Conservation (phyloP, 768 basidiomycete genomes). For the Phlebiopsis gigantea region DNA sequence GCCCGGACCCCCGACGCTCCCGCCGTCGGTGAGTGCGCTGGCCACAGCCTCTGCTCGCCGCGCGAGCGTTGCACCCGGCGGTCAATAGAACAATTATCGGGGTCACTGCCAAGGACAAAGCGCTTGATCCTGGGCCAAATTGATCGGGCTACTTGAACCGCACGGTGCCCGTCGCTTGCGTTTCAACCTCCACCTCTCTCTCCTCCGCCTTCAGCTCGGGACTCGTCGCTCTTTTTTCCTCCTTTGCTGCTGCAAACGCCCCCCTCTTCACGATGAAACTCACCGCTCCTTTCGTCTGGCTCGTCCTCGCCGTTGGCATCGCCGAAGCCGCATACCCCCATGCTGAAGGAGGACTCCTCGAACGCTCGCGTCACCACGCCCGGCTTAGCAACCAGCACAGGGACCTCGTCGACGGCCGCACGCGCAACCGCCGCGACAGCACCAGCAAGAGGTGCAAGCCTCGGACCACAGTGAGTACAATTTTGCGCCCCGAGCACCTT, state of each 20-base stretch:
- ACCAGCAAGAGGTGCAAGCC: conserved; percentile 11
- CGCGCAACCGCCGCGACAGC: not conserved
- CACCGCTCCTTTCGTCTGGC: conserved; percentile 34
- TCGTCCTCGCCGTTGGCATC: conserved; percentile 23
- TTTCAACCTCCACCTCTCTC: not conserved
- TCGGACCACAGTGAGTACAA: conserved; percentile 1
- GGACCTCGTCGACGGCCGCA: conserved; percentile 1
- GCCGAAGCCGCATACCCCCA: conserved; percentile 30
- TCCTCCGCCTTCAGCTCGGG: conserved; percentile 2
- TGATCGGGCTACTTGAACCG: conserved; percentile 7
- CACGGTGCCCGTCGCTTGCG: not conserved
- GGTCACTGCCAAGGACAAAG: not conserved
- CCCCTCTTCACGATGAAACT: conserved; percentile 37
- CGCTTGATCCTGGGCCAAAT: not conserved
- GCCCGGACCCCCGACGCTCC: not conserved
- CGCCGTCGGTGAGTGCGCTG: not conserved
- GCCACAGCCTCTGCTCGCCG: not conserved
- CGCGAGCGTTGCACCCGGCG: not conserved
- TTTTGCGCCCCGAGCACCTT: no score
- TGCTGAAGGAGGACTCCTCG: conserved; percentile 30
- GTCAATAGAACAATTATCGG: not conserved
- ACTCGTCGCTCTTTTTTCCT: conserved; percentile 11
- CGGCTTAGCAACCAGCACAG: conserved; percentile 5
- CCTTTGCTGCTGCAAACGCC: conserved; percentile 11
- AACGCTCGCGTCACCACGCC: conserved; percentile 28